Evolutionary conservation across 2,329 filamentous ascomycete genomes (phyloP).

Genomic region (Xylaria sp.): DNA sequence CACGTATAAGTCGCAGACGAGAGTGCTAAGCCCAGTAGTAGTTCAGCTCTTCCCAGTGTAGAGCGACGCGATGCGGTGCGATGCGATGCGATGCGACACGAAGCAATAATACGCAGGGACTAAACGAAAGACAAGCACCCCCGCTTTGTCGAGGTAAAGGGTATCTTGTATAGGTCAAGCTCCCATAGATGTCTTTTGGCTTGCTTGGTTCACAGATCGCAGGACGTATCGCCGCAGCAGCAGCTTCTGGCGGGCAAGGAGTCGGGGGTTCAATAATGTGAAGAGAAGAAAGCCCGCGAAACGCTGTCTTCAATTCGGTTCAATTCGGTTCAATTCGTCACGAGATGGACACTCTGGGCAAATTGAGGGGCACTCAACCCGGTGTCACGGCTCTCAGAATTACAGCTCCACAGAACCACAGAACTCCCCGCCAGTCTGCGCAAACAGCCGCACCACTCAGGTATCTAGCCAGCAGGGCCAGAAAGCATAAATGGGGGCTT

Average conservation of each 20-base stretch:
- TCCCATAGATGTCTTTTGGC: neutral
- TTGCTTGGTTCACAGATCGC: neutral
- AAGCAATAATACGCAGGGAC: neutral
- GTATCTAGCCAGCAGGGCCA: no score
- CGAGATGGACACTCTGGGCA: slow-evolving; percentile 6
- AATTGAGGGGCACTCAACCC: slow-evolving; percentile 26
- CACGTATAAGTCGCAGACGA: neutral
- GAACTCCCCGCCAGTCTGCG: neutral
- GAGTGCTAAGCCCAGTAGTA: slow-evolving; percentile 7
- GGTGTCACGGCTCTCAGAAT: slow-evolving; percentile 10
- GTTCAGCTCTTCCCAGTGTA: neutral
- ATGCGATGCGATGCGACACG: slow-evolving; percentile 3
- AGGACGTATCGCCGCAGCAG: neutral
- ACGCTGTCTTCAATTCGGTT: neutral
- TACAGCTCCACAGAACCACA: neutral
- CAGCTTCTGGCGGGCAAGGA: neutral
- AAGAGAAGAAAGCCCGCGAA: neutral
- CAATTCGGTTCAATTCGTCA: neutral
- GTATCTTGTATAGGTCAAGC: neutral
- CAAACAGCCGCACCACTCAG: slow-evolving; percentile 13
- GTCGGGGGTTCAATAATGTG: neutral
- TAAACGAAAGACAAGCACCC: neutral
- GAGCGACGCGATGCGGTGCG: no score
- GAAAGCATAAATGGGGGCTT: no score
- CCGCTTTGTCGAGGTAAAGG: no score